Conservation (phyloP, 2,329 filamentous ascomycete species). For the Verticillium nonalfalfae region DNA sequence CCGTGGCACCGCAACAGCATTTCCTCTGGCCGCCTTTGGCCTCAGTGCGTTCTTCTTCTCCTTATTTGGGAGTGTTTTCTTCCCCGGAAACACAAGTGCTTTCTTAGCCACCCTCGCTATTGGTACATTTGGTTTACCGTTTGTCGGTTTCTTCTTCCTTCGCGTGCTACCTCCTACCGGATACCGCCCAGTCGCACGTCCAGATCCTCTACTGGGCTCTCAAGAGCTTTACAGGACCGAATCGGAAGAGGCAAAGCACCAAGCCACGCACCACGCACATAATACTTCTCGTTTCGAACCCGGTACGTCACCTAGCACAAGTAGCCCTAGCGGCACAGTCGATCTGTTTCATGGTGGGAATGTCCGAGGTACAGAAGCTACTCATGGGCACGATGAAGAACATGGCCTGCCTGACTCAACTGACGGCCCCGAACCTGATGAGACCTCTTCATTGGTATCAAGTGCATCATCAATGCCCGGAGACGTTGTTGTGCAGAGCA, state of each 20-base stretch:
- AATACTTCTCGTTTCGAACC: constrained; percentile 44
- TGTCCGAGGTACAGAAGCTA: constrained; percentile 13
- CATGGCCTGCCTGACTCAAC: constrained; percentile 16
- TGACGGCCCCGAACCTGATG: constrained; percentile 48
- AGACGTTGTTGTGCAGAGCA: constrained; percentile 47
- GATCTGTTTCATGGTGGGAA: constrained; percentile 3
- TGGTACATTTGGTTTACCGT: constrained; percentile 70
- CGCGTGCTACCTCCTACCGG: constrained; percentile 59
- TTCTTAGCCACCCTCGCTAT: constrained; percentile 76
- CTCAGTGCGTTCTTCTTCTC: constrained; percentile 97
- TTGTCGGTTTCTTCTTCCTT: constrained; percentile 79
- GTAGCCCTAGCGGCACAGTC: constrained; percentile 4
- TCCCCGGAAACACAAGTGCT: constrained; percentile 75
- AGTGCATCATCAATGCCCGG: constrained; percentile 46
- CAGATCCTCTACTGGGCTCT: constrained; percentile 14
- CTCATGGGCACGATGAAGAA: constrained; percentile 10
- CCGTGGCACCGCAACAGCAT: constrained; percentile 88
- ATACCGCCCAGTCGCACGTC: constrained; percentile 50
- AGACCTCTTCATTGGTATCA: constrained; percentile 77
- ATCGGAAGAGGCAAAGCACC: constrained; percentile 33
- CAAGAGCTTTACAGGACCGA: constrained; percentile 33
- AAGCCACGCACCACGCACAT: constrained; percentile 29
- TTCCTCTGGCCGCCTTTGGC: constrained; percentile 88
- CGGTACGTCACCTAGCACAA: constrained; percentile 51
- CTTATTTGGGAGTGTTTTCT: constrained; percentile 65